A percentile compares a stretch with the other conserved stretches of the same genome.
Evolutionary conservation across 164 flowering plant species (phyloP).

Genomic region (Vitis rotundifolia): DNA sequence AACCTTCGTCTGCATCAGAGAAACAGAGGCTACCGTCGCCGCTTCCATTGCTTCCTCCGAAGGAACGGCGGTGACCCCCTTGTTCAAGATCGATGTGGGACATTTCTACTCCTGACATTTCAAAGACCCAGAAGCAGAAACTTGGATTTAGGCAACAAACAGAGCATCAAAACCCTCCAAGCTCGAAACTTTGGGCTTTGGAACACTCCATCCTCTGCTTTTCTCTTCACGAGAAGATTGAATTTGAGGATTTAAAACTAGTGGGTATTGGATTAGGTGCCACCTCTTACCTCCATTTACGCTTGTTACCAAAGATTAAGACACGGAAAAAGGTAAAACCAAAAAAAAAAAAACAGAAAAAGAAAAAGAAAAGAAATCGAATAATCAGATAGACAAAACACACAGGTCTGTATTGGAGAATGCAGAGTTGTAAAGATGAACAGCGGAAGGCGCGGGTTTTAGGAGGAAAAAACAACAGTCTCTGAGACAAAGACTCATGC

Average conservation of each 20-base stretch:
- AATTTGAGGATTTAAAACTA: slow-evolving; percentile 17
- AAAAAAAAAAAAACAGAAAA: not conserved
- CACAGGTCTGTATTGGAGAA: not conserved
- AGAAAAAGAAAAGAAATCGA: slow-evolving; percentile 3
- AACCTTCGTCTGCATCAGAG: slow-evolving; percentile 59
- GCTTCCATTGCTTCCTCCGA: slow-evolving; percentile 29
- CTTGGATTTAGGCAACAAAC: not conserved
- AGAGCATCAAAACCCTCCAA: slow-evolving; percentile 9
- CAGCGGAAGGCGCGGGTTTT: not conserved
- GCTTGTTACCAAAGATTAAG: not conserved
- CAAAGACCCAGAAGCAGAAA: slow-evolving; percentile 8
- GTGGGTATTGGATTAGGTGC: slow-evolving; percentile 35
- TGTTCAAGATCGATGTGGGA: slow-evolving; percentile 48
- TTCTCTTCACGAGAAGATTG: not conserved
- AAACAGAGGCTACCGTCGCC: slow-evolving; percentile 40
- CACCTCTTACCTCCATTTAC: slow-evolving; percentile 17
- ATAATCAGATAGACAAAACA: not conserved
- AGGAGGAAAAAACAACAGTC: slow-evolving; percentile 9
- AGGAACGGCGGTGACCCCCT: slow-evolving; percentile 26
- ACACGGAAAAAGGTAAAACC: not conserved
- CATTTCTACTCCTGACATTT: slow-evolving; percentile 31
- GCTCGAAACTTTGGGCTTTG: slow-evolving; percentile 1
- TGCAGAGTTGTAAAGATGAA: not conserved
- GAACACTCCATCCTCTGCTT: not conserved
- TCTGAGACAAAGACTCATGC: slow-evolving; percentile 3